Evolutionary conservation across 192 early-diverging fungal species (phyloP).

Genomic region (Diversispora epigaea): DNA sequence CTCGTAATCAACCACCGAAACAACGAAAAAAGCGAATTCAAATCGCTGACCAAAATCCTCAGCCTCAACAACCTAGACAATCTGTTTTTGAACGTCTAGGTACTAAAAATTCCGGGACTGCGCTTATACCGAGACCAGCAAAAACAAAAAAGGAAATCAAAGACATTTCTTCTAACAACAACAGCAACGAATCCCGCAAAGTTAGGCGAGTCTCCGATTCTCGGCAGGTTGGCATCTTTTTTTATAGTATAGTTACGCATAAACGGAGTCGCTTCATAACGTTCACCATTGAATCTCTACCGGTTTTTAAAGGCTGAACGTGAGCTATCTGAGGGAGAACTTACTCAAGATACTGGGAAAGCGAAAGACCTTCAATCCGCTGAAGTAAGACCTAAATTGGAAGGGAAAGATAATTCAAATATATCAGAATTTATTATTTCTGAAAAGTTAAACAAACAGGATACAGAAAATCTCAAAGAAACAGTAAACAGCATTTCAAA

Average conservation of each 20-base stretch:
- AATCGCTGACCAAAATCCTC: neutral
- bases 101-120: conserved; percentile 1
- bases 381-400: neutral
- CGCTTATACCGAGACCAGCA: neutral
- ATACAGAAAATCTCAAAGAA: neutral
- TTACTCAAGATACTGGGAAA: neutral
- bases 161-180: neutral
- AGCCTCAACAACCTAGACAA: conserved; percentile 3
- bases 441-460: neutral
- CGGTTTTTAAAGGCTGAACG: conserved; percentile 11
- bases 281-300: neutral
- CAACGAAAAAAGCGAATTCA: conserved; percentile 22
- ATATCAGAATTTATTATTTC: neutral
- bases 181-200: neutral
- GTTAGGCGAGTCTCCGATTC: conserved; percentile 2
- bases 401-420: neutral
- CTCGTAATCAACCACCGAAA: neutral
- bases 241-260: neutral
- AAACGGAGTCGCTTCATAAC: neutral
- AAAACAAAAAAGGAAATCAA: conserved; percentile 7
- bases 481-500: no score
- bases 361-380: neutral
- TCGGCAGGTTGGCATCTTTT: conserved; percentile 1
- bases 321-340: conserved; percentile 8
- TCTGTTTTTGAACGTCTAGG: conserved; percentile 28